Base-by-base conservation (phyloP, 495 filamentous ascomycete genomes). In the Echria macrotheca region DNA sequence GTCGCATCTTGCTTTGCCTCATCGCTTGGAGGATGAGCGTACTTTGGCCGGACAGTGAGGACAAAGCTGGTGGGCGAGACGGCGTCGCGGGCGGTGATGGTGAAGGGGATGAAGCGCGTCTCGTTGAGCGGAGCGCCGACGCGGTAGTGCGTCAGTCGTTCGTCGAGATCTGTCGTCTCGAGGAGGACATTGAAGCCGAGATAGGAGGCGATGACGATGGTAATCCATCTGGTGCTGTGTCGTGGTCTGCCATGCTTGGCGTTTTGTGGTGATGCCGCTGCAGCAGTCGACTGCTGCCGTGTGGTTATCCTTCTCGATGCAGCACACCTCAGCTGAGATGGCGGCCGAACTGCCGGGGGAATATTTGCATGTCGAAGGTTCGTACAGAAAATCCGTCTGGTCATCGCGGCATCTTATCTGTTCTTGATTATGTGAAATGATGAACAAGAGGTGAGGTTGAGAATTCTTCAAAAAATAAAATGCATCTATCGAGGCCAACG, bases 61-160 rank as follows among this genome's bases (percentile, higher is more conserved):
- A 96, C 77, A 58, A 84, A 80, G 53, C 83, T 84, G 0, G 84
- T 86, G 3, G 81, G 73, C 3, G 90, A 88, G n/a, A 94, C 75
- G 0, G 77, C 71, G 36, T 86, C 78, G 57, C 78, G 81, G 2
- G 74, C 69, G 2, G 78, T 70, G 39, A 97, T 75, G 14, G 74
- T 78, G 54, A 81, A 81, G 11, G 79, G 79, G 7, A 76, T 74
- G 61, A 91, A 91, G 11, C 61, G 63, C 8, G 47, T 42, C 0
- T 62, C 49, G 57, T 78, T 76, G 35, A 84, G 69, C 12, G 59
- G 47, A 6, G 26, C 15, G 41, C 49, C 26, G 33, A 14, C 23
- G 52, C 31, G 2, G 11, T 9, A 35, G 14, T 14, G 5, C 10
- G 17, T 9, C 12, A 32, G 17, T 18, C 9, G 10, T 17, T 17